Conservation (phyloP, 2,329 filamentous ascomycete species). For the Shiraia sp. region DNA sequence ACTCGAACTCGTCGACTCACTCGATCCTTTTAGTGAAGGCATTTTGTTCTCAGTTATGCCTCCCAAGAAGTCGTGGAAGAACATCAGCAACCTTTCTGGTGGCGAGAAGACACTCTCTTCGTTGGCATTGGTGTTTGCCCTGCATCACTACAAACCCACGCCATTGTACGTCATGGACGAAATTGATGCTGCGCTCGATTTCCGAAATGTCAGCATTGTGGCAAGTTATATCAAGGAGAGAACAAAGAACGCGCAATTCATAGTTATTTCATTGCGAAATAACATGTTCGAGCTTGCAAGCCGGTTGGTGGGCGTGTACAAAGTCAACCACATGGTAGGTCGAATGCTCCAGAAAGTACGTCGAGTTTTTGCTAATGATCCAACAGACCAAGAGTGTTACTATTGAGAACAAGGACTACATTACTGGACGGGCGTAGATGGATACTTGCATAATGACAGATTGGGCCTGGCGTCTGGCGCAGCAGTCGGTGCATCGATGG, state of each 20-base stretch:
- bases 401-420: constrained; percentile 56
- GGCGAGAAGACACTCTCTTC: constrained; percentile 96
- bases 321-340: constrained; percentile 91
- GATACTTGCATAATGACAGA: constrained; percentile 1
- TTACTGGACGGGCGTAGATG: constrained; percentile 23
- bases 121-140: constrained; percentile 92
- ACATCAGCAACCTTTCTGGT: constrained; percentile 92
- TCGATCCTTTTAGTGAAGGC: constrained; percentile 96
- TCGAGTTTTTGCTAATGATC: constrained; percentile 15
- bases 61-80: constrained; percentile 99
- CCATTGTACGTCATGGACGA: constrained; percentile 99
- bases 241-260: constrained; percentile 98
- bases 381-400: constrained; percentile 58
- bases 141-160: constrained; percentile 98
- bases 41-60: constrained; percentile 99
- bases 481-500: neutral
- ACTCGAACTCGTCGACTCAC: constrained; percentile 90
- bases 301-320: constrained; percentile 94
- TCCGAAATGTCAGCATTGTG: constrained; percentile 97
- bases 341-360: neutral
- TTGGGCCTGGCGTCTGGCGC: constrained; percentile 8
- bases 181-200: constrained; percentile 97
- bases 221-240: constrained; percentile 99
- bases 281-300: constrained; percentile 99
- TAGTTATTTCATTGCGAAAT: constrained; percentile 95